Base-by-base conservation (phyloP, 2,329 filamentous ascomycete species). In the Cercospora berteroae region DNA sequence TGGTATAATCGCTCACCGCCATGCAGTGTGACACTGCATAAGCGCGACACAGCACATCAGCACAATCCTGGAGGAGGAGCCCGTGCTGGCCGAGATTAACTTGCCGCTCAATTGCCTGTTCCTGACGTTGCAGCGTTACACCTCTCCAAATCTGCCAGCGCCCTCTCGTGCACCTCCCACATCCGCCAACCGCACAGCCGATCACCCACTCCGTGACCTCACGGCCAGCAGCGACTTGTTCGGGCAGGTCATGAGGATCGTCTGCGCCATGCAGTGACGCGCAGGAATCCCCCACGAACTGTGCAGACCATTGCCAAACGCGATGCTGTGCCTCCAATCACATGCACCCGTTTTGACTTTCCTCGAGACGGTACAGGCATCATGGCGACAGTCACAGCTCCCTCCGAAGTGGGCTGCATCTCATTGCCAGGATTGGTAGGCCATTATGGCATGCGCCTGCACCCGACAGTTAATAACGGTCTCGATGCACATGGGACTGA, bases 181-280 rank as follows among this genome's bases (percentile, higher is more conserved):
- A 18, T 25, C 52, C 52, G 52, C 52, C 52, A 29, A 29, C 23
- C 52, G 25, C 52, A n/a, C 52, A n/a, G 12, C 25, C 44, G 20
- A 20, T 20, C 44, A 2, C 20, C 44, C 9, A 20, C 44, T 20
- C 2, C 52, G 31, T 56, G 52, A 56, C 52, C 27, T 56, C 27
- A 31, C 52, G 3, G 10, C 25, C 25, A 16, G 52, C 44, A 50
- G 44, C 44, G 44, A 50, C 44, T 13, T 57, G 3, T 7, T n/a
- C 27, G 27, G 9, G 25, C 50, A 20, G 50, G 61, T 64, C 61
- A 64, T 48, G 61, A 57, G 61, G 61, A 64, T 57, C 61, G 61
- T 57, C 61, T 64, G 50, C 61, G 33, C 50, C 10, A 57, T 42
- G 61, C 61, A 57, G 50, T 42, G 48, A 13, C 61, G 16, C 39